Percentiles rank a stretch among this genome's conserved stretches.
Evolutionary conservation across 768 basidiomycete species (phyloP).

Genomic region (Russula earlei): DNA sequence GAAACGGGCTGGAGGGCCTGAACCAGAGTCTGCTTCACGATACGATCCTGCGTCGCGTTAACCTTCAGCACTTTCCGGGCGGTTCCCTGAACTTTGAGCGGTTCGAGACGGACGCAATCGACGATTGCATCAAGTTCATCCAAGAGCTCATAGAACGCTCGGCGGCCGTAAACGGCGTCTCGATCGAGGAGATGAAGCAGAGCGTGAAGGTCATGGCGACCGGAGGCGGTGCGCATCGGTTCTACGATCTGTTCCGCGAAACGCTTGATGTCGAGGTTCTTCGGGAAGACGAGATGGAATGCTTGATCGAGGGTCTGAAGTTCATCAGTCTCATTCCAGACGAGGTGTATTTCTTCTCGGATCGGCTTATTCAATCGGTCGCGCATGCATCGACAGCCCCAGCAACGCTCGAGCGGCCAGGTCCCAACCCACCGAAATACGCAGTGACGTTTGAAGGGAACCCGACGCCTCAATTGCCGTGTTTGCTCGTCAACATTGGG

Average conservation of each 20-base stretch:
- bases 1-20: constrained; percentile 30
- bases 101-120: constrained; percentile 87
- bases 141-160: constrained; percentile 79
- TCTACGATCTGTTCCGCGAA: constrained; percentile 71
- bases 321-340: constrained; percentile 94
- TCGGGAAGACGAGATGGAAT: constrained; percentile 98
- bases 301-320: constrained; percentile 89
- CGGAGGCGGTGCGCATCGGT: constrained; percentile 93
- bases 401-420: constrained; percentile 63
- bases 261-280: constrained; percentile 77
- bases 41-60: constrained; percentile 57
- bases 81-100: constrained; percentile 96
- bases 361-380: constrained; percentile 78
- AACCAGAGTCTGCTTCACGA: constrained; percentile 44
- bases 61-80: constrained; percentile 81
- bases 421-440: constrained; percentile 83
- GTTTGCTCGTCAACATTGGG: constrained; percentile 95
- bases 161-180: constrained; percentile 76
- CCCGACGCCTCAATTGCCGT: constrained; percentile 85
- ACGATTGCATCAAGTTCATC: constrained; percentile 79
- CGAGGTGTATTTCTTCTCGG: constrained; percentile 98
- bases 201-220: constrained; percentile 96
- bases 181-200: constrained; percentile 81
- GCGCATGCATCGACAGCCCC: constrained; percentile 29
- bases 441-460: constrained; percentile 80